Evolutionary conservation across 2,329 filamentous ascomycete genomes (phyloP).

Genomic region (Septoria petroselini): DNA sequence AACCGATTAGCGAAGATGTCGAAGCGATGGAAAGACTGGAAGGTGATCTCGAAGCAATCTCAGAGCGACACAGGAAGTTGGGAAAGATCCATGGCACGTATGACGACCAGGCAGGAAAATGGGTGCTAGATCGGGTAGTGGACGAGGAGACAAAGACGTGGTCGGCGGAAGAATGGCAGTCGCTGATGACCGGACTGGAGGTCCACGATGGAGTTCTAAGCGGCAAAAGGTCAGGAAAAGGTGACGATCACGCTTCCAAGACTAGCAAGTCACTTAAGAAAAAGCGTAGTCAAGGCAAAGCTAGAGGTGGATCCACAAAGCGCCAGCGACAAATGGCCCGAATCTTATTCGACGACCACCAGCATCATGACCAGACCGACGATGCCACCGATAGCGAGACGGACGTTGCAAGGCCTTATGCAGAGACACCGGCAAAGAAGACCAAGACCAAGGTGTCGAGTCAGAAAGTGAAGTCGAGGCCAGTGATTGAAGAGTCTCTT

Average conservation of each 20-base stretch:
- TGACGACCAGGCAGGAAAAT: background rate
- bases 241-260: background rate
- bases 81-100: background rate
- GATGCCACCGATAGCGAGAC: background rate
- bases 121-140: background rate
- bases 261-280: background rate
- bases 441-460: background rate
- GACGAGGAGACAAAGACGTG: background rate
- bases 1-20: background rate
- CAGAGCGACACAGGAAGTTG: conserved; percentile 3
- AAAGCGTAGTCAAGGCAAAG: background rate
- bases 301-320: background rate
- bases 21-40: background rate
- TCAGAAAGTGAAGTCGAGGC: background rate
- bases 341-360: background rate
- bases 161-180: background rate
- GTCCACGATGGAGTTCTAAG: background rate
- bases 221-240: background rate
- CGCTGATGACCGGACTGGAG: background rate
- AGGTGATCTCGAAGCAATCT: background rate
- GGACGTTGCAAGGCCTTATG: conserved; percentile 3
- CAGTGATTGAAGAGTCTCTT: background rate
- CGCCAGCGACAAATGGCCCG: background rate
- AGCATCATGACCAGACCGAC: background rate
- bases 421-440: background rate